These are phyloP conservation scores for Nannizzia gypsea DNA, from an alignment of 2,329 filamentous ascomycete genomes.

Conservation along the genomic window DNA sequence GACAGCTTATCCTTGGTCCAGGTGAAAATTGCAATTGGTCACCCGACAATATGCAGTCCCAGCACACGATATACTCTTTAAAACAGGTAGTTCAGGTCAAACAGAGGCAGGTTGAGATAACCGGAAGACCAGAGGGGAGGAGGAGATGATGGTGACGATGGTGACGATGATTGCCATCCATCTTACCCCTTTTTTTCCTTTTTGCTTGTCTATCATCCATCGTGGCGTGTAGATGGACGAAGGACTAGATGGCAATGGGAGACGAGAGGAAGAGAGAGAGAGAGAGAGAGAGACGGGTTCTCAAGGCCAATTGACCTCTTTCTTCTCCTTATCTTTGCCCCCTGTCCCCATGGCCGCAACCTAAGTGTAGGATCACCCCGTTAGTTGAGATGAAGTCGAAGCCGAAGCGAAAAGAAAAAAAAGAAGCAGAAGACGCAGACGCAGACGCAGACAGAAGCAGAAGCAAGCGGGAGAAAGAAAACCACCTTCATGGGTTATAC, in stretches of 20 bases:
- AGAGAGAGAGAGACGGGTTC: background rate
- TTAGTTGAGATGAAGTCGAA: background rate
- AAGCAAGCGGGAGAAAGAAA: too few relatives aligned
- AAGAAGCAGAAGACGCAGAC: background rate
- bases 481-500: too few relatives aligned
- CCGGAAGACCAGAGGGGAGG: background rate
- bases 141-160: background rate
- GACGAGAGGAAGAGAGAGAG: background rate
- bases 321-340: background rate
- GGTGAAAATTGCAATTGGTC: constrained; percentile 30
- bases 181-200: background rate
- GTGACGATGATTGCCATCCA: background rate
- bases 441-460: too few relatives aligned
- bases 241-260: background rate
- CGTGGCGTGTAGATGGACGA: background rate
- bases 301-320: background rate
- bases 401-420: background rate
- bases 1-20: constrained; percentile 19
- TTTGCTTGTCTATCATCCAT: background rate
- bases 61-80: background rate
- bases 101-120: background rate
- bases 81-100: background rate
- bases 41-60: constrained; percentile 22
- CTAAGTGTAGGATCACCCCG: background rate
- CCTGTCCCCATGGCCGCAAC: background rate